These are phyloP conservation scores for Ormosia semicastrata DNA, from an alignment of 306 rosid genomes.

Conservation along the genomic window DNA sequence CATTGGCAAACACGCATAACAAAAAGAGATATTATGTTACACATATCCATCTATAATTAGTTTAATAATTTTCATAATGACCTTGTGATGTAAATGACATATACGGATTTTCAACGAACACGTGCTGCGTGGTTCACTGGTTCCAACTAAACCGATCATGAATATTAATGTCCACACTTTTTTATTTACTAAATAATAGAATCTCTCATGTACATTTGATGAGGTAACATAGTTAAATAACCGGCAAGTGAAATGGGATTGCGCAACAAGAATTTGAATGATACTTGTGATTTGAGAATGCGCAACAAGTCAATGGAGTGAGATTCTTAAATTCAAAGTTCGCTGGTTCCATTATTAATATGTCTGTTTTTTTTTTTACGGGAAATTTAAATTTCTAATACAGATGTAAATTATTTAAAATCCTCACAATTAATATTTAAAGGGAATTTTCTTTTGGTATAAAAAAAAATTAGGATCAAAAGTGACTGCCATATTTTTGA, in stretches of 20 bases:
- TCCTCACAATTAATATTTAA: not conserved
- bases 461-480: too few species aligned
- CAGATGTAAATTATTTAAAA: not conserved
- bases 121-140: not conserved
- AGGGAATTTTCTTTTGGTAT: too few species aligned
- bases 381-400: not conserved
- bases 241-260: not conserved
- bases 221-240: not conserved
- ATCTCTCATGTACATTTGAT: not conserved
- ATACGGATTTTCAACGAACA: not conserved
- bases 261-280: not conserved
- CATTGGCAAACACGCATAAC: not conserved
- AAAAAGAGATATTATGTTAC: not conserved
- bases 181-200: not conserved
- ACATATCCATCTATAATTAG: not conserved
- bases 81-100: not conserved
- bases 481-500: too few species aligned
- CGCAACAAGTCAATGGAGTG: not conserved
- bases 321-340: not conserved
- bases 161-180: not conserved
- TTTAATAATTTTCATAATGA: not conserved
- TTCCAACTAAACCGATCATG: not conserved
- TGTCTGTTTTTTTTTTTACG: not conserved
- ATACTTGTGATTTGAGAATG: not conserved
- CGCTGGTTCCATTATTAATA: not conserved